Percentiles rank a stretch among this genome's conserved stretches.
Evolutionary conservation across 108 stramenopile species (phyloP).

Genomic region (Stephanodiscus minutulus): DNA sequence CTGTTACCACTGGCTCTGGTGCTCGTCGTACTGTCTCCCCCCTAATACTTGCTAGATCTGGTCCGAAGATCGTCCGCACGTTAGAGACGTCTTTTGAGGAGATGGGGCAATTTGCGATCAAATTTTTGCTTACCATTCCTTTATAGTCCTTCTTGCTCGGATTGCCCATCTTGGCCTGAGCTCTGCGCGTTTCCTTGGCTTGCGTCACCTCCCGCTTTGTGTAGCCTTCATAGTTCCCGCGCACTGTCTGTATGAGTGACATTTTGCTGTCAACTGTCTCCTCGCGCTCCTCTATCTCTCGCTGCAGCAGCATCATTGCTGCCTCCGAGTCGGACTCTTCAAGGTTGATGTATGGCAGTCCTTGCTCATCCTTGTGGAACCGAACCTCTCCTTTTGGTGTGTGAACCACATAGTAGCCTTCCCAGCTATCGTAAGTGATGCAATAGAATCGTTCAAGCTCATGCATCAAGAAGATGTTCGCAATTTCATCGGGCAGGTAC

Average conservation of each 20-base stretch:
- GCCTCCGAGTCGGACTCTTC: constrained; percentile 1
- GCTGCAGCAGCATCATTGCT: constrained; percentile 1
- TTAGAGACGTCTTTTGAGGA: constrained; percentile 13
- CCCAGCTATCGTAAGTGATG: constrained; percentile 14
- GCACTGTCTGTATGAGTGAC: too few species aligned
- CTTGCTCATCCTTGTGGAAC: too few species aligned
- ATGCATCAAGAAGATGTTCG: constrained; percentile 23
- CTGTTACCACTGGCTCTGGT: too few species aligned
- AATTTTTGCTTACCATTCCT: constrained; percentile 34
- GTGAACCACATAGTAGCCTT: constrained; percentile 15
- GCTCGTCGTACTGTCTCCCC: too few species aligned
- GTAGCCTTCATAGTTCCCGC: too few species aligned
- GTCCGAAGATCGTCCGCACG: constrained; percentile 30
- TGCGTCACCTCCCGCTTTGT: too few species aligned
- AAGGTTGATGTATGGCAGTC: too few species aligned
- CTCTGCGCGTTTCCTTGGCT: too few species aligned
- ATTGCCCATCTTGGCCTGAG: constrained; percentile 18
- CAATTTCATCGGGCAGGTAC: constrained; percentile 16
- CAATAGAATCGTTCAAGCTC: constrained; percentile 5
- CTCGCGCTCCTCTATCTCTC: too few species aligned
- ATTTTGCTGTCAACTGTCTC: constrained; percentile 10
- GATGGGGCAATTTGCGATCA: constrained; percentile 37
- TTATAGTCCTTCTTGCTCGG: constrained; percentile 14
- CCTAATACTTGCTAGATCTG: too few species aligned
- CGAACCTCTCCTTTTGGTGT: too few species aligned